Evolutionary conservation across 139 green algal genomes (phyloP).

Genomic region (Deuterostichococcus epilithicus): DNA sequence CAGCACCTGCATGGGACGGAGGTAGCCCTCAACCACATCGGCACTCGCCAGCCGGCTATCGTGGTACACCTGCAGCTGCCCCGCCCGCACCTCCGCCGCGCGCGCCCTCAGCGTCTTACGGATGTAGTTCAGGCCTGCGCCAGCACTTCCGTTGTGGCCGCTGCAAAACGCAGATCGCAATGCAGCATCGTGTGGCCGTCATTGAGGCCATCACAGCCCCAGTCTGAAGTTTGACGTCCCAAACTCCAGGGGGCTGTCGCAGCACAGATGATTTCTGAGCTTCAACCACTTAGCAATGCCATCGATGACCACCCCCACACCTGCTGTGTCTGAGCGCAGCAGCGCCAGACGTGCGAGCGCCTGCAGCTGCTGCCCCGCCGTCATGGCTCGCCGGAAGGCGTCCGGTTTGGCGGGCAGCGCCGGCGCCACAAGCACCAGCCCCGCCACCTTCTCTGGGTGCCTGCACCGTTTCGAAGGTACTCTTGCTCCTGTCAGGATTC

Average conservation of each 20-base stretch:
- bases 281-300: neutral
- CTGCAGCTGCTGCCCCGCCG: conserved; percentile 45
- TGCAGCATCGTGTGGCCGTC: neutral
- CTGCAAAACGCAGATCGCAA: neutral
- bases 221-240: too few species aligned
- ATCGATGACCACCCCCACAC: conserved; percentile 3
- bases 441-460: conserved; percentile 21
- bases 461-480: neutral
- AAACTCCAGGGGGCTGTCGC: neutral
- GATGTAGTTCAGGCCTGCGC: conserved; percentile 51
- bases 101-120: conserved; percentile 36
- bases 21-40: conserved; percentile 56
- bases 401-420: conserved; percentile 33
- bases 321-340: conserved; percentile 30
- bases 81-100: conserved; percentile 30
- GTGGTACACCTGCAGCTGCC: conserved; percentile 31
- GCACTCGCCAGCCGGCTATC: conserved; percentile 14
- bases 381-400: conserved; percentile 21
- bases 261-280: neutral
- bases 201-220: neutral
- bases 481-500: neutral
- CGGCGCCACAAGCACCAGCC: conserved; percentile 48
- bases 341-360: conserved; percentile 30
- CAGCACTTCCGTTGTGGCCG: neutral
- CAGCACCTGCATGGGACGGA: conserved; percentile 36